Percentiles rank a stretch among this genome's conserved stretches.
Evolutionary conservation across 768 basidiomycete species (phyloP).

Genomic region (Paxillus ammoniavirescens): DNA sequence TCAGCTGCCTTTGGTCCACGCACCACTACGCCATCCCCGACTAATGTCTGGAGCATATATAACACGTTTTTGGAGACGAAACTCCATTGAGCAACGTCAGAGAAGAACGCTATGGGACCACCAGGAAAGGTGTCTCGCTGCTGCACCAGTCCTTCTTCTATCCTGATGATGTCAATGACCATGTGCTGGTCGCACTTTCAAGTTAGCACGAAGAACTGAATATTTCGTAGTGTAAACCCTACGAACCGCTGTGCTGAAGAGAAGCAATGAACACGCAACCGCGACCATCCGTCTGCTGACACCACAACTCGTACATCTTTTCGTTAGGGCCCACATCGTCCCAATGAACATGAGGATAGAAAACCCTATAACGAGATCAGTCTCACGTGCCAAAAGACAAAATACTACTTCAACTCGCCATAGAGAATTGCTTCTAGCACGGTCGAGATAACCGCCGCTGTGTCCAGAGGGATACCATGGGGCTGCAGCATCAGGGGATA

Average conservation of each 20-base stretch:
- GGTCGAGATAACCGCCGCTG: slow-evolving; percentile 22
- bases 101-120: slow-evolving; percentile 27
- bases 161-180: slow-evolving; percentile 16
- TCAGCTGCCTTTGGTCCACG: neutral
- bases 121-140: slow-evolving; percentile 17
- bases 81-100: slow-evolving; percentile 21
- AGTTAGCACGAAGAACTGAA: neutral
- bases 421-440: slow-evolving; percentile 26
- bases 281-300: slow-evolving; percentile 14
- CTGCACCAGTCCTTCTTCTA: slow-evolving; percentile 20
- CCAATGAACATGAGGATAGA: slow-evolving; percentile 30
- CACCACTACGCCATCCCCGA: slow-evolving; percentile 23
- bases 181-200: slow-evolving; percentile 11
- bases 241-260: slow-evolving; percentile 23
- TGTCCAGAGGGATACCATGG: slow-evolving; percentile 16
- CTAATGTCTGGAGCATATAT: slow-evolving; percentile 19
- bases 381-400: neutral
- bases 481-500: neutral
- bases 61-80: slow-evolving; percentile 28
- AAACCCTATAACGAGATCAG: slow-evolving; percentile 16
- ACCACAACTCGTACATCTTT: neutral
- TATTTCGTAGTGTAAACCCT: neutral
- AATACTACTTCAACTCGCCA: slow-evolving; percentile 9
- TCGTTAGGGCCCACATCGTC: slow-evolving; percentile 22
- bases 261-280: slow-evolving; percentile 20